Conservation (phyloP, 495 filamentous ascomycete genomes). For the Xylaria telfairii region DNA sequence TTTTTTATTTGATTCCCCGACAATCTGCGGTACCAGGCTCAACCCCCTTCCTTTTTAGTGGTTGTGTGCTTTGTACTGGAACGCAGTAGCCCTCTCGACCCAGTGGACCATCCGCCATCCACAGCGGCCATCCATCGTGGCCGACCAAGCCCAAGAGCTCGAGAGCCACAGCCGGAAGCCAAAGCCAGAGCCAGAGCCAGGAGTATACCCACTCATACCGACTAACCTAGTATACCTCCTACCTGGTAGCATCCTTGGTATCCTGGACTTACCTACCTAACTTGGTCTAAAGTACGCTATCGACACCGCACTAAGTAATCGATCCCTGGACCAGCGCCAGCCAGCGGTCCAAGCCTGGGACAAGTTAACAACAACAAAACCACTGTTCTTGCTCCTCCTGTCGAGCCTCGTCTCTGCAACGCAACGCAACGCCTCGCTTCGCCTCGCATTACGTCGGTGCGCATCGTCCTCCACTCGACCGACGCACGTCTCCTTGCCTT, state of each 20-base stretch:
- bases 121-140: background rate
- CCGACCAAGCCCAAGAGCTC: background rate
- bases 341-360: constrained; percentile 25
- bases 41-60: background rate
- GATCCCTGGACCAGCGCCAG: constrained; percentile 26
- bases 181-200: background rate
- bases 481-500: constrained; percentile 17
- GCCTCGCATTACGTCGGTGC: constrained; percentile 17
- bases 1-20: constrained; percentile 7
- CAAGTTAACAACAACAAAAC: constrained; percentile 27
- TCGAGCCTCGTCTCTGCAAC: constrained; percentile 28
- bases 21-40: background rate
- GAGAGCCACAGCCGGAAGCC: background rate
- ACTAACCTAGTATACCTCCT: constrained; percentile 14
- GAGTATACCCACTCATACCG: background rate
- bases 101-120: background rate
- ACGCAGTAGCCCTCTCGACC: background rate
- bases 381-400: constrained; percentile 21
- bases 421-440: constrained; percentile 17
- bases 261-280: constrained; percentile 16
- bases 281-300: background rate
- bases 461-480: constrained; percentile 22
- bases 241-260: constrained; percentile 8
- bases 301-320: constrained; percentile 15
- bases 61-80: constrained; percentile 7